phyloP scores from a whole-genome alignment of 306 rosid genomes.

The Leucaena leucocephala region DNA sequence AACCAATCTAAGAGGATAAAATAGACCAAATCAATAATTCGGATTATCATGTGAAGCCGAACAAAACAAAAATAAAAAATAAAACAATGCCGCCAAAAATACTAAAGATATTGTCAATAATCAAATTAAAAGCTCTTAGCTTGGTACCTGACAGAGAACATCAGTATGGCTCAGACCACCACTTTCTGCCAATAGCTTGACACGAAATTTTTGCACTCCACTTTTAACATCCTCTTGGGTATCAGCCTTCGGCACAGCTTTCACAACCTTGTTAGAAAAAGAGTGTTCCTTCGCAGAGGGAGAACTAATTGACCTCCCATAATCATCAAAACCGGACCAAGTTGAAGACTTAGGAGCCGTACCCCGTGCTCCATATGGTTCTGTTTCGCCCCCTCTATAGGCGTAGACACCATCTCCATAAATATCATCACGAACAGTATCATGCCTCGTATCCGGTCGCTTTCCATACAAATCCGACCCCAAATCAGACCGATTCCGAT shows the following conservation, averaged over 20 bases:
- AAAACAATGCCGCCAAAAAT: not conserved
- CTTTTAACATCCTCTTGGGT: constrained; percentile 53
- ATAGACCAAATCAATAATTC: constrained; percentile 25
- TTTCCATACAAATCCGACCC: constrained; percentile 55
- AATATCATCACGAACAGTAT: constrained; percentile 44
- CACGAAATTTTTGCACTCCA: constrained; percentile 80
- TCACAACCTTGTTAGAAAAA: constrained; percentile 56
- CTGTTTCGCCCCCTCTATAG: constrained; percentile 64
- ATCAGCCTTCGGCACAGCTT: constrained; percentile 73
- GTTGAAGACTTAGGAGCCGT: constrained; percentile 73
- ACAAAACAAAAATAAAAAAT: not conserved
- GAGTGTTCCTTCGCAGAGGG: constrained; percentile 49
- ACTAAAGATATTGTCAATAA: not conserved
- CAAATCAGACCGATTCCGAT: constrained; percentile 53
- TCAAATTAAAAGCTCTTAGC: constrained; percentile 1
- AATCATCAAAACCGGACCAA: constrained; percentile 68
- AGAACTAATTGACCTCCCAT: constrained; percentile 74
- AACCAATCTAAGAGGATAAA: constrained; percentile 69
- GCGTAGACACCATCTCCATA: constrained; percentile 70
- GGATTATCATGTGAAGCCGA: not conserved
- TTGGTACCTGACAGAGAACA: constrained; percentile 68
- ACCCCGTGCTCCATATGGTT: constrained; percentile 77
- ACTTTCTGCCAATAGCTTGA: constrained; percentile 78
- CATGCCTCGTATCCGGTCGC: constrained; percentile 47
- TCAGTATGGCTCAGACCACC: constrained; percentile 77